These are phyloP conservation scores for Rubroboletus satanas DNA, from an alignment of 768 basidiomycete species.

Conservation along the genomic window DNA sequence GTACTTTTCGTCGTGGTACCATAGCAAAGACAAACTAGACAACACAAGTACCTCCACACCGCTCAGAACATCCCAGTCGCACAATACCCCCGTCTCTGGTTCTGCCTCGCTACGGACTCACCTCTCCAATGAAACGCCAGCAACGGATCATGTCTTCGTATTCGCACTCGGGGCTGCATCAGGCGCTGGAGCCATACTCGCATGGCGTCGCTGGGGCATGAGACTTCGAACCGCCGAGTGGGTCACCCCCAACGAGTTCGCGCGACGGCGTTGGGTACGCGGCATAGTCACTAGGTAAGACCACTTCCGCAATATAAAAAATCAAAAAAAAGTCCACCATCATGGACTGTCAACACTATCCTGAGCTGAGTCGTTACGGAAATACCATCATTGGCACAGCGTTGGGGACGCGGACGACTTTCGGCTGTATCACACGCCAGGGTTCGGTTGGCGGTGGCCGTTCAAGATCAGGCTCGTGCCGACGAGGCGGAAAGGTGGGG, in stretches of 20 bases:
- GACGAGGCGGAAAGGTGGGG: slow-evolving; percentile 48
- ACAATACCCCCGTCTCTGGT: neutral
- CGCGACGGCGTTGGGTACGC: slow-evolving; percentile 61
- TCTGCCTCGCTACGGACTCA: neutral
- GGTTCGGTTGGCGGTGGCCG: slow-evolving; percentile 70
- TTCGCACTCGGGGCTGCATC: slow-evolving; percentile 18
- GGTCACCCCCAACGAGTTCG: slow-evolving; percentile 61
- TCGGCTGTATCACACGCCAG: slow-evolving; percentile 77
- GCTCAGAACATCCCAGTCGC: neutral
- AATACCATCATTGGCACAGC: slow-evolving; percentile 33
- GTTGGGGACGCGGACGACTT: slow-evolving; percentile 90
- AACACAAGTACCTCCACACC: neutral
- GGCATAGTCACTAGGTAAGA: slow-evolving; percentile 78
- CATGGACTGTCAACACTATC: neutral
- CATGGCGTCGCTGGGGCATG: slow-evolving; percentile 50
- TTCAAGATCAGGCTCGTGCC: slow-evolving; percentile 68
- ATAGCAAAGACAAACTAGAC: neutral
- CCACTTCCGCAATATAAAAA: neutral
- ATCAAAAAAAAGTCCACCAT: neutral
- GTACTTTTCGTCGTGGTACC: slow-evolving; percentile 9
- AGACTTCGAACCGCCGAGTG: slow-evolving; percentile 65
- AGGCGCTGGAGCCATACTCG: slow-evolving; percentile 9
- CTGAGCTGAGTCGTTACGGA: slow-evolving; percentile 1
- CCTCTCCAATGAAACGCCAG: neutral
- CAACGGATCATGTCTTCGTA: neutral